Base-by-base conservation (phyloP, 352 stramenopile species). In the Pythium pyrilobum region DNA sequence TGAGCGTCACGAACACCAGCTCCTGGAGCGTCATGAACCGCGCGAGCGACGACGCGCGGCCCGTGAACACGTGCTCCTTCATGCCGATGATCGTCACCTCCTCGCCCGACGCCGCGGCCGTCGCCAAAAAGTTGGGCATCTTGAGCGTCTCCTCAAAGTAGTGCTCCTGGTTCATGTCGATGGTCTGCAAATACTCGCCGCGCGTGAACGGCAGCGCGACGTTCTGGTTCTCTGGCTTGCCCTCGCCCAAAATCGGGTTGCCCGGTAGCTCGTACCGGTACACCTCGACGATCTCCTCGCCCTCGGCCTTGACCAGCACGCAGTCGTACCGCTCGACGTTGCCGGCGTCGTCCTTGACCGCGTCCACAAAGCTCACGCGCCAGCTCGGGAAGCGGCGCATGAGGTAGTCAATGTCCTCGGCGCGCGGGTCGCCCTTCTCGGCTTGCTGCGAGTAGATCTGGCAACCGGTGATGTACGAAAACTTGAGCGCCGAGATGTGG, bases 121-220 rank as follows among this genome's bases (percentile, higher is more conserved):
- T 91, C 5, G 82, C 81, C 49, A 95, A 52, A 47, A 95, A 92
- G 52, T 92, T 92, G 0, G 83, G 81, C 68, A 96, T 93, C 64
- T 94, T 96, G 16, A 96, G 56, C 21, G 76, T 83, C 51, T 94
- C 83, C 60, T 96, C 85, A 28, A 93, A 82, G 62, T 94, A 94
- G 46, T 93, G 81, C 40, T 96, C 85, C 58, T 96, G 85, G 61
- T 96, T 96, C 85, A 94, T 94, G 70, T 96, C 85, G 48, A 96
- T 96, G 8, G 83, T 93, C 56, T 96, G 85, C 24, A 96, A 39
- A 53, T 89, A 94, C 55, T 96, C 85, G 23, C 85, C 85, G 23
- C 83, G 72, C 8, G 85, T 94, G 50, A 96, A 96, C 4, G 81
- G 77, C 12, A 96, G 61, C 12, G 85, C 85, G 20, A 93, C 79